Base-by-base conservation (phyloP, 2,329 filamentous ascomycete species). In the Diaporthe destruens region DNA sequence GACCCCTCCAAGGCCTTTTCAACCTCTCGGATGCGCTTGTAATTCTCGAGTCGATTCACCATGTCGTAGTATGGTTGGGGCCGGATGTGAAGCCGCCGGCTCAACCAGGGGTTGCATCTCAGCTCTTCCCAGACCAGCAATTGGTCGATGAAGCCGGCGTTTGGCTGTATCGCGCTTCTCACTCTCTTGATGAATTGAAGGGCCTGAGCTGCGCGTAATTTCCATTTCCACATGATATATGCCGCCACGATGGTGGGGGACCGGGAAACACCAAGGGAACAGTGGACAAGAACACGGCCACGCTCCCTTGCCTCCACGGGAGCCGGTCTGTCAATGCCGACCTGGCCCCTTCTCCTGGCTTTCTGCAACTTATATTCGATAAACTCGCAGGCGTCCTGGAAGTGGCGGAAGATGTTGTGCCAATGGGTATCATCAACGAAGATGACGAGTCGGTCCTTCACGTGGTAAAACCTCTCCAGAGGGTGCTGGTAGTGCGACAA, bases 191-290 rank as follows among this genome's bases (percentile, higher is more conserved):
- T 71, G 8, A 66, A 29, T 25, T 29, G 55, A 23, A 78, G 44
- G 3, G 72, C 68, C 4, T 32, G 54, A 12, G 65, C 57, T 1
- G 61, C 20, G 8, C 29, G 12, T 47, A 68, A 32, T 6, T 66
- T 25, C 20, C 72, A 55, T 44, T 73, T 78, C 29, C 74, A 69
- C 77, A 79, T 78, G 44, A 79, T 57, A 59, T 77, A 79, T 2
- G 76, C 76, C 5, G 76, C 74, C 0, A 76, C 69, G 0, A 75
- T 72, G 1, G 75, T 75, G 0, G 75, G 71, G 6, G 77, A 78
- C 11, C 77, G 72, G 7, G 77, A 79, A 4, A 72, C 56, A 2
- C 77, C 76, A 23, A 20, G 51, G 69, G 83, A 81, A 57, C 77
- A 79, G 57, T 78, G 77, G 1, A 79, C 75, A 2, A 78, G 71